Base-by-base conservation (phyloP, 2,329 filamentous ascomycete genomes). In the Fusarium albidum region DNA sequence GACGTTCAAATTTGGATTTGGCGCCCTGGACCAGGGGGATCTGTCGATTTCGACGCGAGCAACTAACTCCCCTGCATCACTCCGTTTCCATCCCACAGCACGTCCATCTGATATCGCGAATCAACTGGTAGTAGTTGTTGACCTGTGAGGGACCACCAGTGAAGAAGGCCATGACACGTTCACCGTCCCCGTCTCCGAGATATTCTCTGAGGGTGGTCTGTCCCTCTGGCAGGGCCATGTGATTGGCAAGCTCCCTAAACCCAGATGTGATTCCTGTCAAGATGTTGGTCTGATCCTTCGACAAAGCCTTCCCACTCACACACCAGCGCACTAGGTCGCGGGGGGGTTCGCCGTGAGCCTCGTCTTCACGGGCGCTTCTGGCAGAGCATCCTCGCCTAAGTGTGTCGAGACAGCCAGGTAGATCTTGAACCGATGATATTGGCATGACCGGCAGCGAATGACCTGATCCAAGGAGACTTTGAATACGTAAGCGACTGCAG, bases 371-470 rank as follows among this genome's bases (percentile, higher is more conserved):
- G 7, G 37, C 33, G 15, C 15, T n/a, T 32, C 14, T 32, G 10
- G 9, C 21, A 10, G 29, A 45, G 26, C 32, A 58, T 51, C 73
- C 69, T 38, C 61, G 61, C 44, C 70, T 68, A 49, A 82, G 75
- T 1, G 68, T 59, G n/a, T 69, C 66, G 17, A 84, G 64, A 9
- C 68, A 71, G 2, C 62, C 45, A n/a, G 73, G 68, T 13, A 82
- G 67, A 12, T 71, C 68, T 10, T 64, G 53, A 32, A 69, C 51
- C 2, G 69, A 69, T 13, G 71, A 64, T 42, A 82, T 66, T 3
- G 79, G 79, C 14, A 83, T 66, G 29, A 81, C 61, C 6, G 77
- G 74, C 8, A 79, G 61, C 11, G 68, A 67, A 33, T 62, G 61
- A 31, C 68, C 61, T 11, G 35, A 45, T 27, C 64, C 68, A 32